Evolutionary conservation across 202 grass and related monocot genomes (phyloP), one percentile per base, ranked within the genome.

Genomic region (Saccharum hybrid): DNA sequence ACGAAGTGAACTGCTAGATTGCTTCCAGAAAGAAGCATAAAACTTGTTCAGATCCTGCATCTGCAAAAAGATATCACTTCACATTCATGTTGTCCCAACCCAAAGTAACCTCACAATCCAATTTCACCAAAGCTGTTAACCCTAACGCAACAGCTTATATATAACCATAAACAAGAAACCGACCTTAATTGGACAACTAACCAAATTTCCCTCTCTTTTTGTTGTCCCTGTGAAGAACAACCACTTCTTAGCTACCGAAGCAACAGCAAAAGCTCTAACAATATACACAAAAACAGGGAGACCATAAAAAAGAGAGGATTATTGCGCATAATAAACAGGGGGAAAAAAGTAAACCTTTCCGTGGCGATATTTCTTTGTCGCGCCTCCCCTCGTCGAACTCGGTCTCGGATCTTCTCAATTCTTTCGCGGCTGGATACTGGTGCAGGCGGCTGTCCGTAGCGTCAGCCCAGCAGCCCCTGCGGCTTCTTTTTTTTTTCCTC

Each of bases 11-110:
- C 38, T 31, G 30, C 10, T 72, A 3, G 79, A 22, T 41, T 82
- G 79, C 16, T 72, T 82, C 52, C 79, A 82, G 67, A 81, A 81
- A 40, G 56, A 72, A 46, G 54, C 54, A 46, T 62, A 82, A 12
- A 81, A 18, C 23, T 62, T 71, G 42, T 43, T 67, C 36, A 31
- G 37, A 16, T 34, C 52, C 33, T 59, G 7, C 38, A 81, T 45
- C 51, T 71, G 66, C 37, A 61, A 22, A 71, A 76, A 62, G 2
- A 70, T 10, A 36, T 46, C 37, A 43, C 16, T 68, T 70, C 74
- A 61, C 51, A 62, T 45, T 81, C 67, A 81, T 8, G 26, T 43
- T 30, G 39, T 72, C 12, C 7, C 2, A 13, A 2, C 19, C 18
- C 51, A 78, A 26, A 63, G 28, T 3, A 51, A 34, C 30, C 28